Evolutionary conservation across 2,329 filamentous ascomycete species (phyloP).

Genomic region (Fusarium chaquense): DNA sequence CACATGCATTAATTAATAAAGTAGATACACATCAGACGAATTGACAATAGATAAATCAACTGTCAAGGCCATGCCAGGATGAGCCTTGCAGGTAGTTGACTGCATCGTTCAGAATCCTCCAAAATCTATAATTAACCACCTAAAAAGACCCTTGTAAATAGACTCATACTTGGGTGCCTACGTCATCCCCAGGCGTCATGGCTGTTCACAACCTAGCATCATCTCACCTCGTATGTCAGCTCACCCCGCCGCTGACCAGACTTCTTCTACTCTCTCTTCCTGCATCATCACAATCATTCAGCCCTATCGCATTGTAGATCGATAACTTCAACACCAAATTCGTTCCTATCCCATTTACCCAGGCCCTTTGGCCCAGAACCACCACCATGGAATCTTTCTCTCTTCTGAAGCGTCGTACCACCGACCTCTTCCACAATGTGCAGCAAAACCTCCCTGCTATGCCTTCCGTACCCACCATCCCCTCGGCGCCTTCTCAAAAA

Average conservation of each 20-base stretch:
- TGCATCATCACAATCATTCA: slow-evolving; percentile 25
- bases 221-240: slow-evolving; percentile 41
- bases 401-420: slow-evolving; percentile 66
- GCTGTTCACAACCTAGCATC: slow-evolving; percentile 19
- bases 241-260: slow-evolving; percentile 38
- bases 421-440: slow-evolving; percentile 64
- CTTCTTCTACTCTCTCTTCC: slow-evolving; percentile 22
- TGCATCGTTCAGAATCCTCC: neutral
- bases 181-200: slow-evolving; percentile 33
- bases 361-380: slow-evolving; percentile 29
- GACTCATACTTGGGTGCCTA: slow-evolving; percentile 22
- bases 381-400: slow-evolving; percentile 61
- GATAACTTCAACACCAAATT: neutral
- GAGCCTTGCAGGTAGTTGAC: neutral
- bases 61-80: neutral
- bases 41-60: neutral
- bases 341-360: slow-evolving; percentile 4
- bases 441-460: slow-evolving; percentile 60
- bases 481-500: slow-evolving; percentile 41
- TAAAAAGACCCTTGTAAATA: slow-evolving; percentile 22
- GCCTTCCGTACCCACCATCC: slow-evolving; percentile 53
- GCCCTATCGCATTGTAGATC: neutral
- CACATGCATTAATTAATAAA: slow-evolving; percentile 26
- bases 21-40: neutral
- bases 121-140: slow-evolving; percentile 17